Conservation (phyloP, 2,329 filamentous ascomycete genomes). For the Fusarium subglutinans region DNA sequence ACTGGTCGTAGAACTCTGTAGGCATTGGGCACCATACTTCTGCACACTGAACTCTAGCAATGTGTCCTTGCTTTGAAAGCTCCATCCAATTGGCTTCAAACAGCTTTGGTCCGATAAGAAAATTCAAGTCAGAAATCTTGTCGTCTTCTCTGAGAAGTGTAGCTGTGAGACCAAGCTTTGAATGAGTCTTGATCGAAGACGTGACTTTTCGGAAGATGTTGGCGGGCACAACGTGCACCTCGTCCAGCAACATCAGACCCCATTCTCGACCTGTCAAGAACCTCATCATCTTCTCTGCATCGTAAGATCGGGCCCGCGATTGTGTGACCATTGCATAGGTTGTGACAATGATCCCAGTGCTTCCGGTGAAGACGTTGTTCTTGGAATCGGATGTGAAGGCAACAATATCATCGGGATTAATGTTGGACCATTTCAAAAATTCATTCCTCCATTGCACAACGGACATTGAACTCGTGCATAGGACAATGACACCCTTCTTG, state of each 20-base stretch:
- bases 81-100: constrained; percentile 99
- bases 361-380: constrained; percentile 78
- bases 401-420: constrained; percentile 88
- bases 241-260: constrained; percentile 96
- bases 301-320: constrained; percentile 85
- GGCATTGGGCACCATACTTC: constrained; percentile 99
- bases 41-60: constrained; percentile 95
- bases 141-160: constrained; percentile 96
- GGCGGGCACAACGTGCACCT: constrained; percentile 97
- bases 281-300: constrained; percentile 97
- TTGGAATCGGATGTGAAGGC: constrained; percentile 97
- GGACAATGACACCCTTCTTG: constrained; percentile 93
- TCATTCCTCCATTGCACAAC: constrained; percentile 97
- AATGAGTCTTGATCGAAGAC: constrained; percentile 90
- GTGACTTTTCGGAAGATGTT: constrained; percentile 97
- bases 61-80: constrained; percentile 94
- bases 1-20: constrained; percentile 96
- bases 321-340: constrained; percentile 99
- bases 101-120: constrained; percentile 94
- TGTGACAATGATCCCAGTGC: constrained; percentile 95
- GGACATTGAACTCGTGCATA: constrained; percentile 98
- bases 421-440: constrained; percentile 98
- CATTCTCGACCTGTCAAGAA: constrained; percentile 91
- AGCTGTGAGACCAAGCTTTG: constrained; percentile 92
- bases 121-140: constrained; percentile 97